A percentile compares a stretch with the other conserved stretches of the same genome.
These are phyloP conservation scores for Wallemia hederae DNA, from an alignment of 1,284 basidiomycete genomes.

Conservation along the genomic window DNA sequence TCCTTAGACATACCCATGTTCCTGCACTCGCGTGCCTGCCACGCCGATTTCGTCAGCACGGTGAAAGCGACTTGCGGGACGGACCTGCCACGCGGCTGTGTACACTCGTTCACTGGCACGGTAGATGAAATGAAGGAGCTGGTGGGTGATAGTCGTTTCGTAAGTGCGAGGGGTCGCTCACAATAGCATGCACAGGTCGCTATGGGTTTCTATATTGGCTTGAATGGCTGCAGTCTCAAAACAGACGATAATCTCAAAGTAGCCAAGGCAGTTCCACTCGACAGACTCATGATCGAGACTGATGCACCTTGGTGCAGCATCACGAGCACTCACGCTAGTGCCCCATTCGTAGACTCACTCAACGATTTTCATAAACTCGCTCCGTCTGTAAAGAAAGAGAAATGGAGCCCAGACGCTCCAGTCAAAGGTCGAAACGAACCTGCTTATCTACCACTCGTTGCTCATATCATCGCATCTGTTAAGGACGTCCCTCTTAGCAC, in stretches of 20 bases:
- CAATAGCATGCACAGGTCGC: slow-evolving; percentile 20
- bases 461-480: not conserved
- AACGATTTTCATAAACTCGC: slow-evolving; percentile 23
- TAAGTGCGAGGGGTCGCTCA: not conserved
- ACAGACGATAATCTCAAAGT: slow-evolving; percentile 38
- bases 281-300: slow-evolving; percentile 41
- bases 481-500: not conserved
- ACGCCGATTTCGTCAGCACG: slow-evolving; percentile 38
- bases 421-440: slow-evolving; percentile 69
- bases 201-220: slow-evolving; percentile 42
- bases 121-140: slow-evolving; percentile 35
- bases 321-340: slow-evolving; percentile 44
- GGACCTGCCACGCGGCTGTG: slow-evolving; percentile 32
- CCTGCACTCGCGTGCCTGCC: slow-evolving; percentile 51
- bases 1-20: slow-evolving; percentile 49
- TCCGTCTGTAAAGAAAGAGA: slow-evolving; percentile 31
- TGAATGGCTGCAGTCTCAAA: slow-evolving; percentile 65
- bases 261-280: slow-evolving; percentile 29
- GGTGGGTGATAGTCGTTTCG: slow-evolving; percentile 19
- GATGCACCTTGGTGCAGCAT: slow-evolving; percentile 63
- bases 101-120: slow-evolving; percentile 61
- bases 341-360: slow-evolving; percentile 26
- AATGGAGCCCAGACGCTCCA: slow-evolving; percentile 28
- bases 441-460: not conserved
- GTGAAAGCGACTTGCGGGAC: slow-evolving; percentile 17